Evolutionary conservation across 257 asterid species (phyloP).

Genomic region (Forsythia suspensa): DNA sequence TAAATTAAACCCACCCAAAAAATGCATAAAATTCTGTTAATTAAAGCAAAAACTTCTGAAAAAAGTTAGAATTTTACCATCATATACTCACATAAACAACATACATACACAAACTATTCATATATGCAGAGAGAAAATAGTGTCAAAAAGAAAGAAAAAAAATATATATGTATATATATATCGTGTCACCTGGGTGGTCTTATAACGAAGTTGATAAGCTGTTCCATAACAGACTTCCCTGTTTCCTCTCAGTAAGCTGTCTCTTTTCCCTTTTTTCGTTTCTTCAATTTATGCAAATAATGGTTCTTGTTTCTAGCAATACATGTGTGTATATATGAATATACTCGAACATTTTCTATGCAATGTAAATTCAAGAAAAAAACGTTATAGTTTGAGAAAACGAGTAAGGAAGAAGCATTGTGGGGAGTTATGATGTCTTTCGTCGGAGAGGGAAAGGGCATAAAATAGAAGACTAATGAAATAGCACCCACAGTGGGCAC

Average conservation of each 20-base stretch:
- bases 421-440: too few relatives aligned
- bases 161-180: background rate
- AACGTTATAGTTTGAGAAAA: too few relatives aligned
- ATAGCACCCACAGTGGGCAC: too few relatives aligned
- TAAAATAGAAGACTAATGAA: too few relatives aligned
- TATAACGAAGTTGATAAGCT: constrained; percentile 90
- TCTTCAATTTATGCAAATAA: constrained; percentile 19
- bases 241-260: too few relatives aligned
- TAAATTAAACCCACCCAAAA: constrained; percentile 17
- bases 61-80: constrained; percentile 27
- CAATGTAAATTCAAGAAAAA: too few relatives aligned
- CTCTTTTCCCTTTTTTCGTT: constrained; percentile 17
- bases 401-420: too few relatives aligned
- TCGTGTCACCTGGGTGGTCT: constrained; percentile 85
- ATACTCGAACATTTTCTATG: too few relatives aligned
- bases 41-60: constrained; percentile 20
- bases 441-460: too few relatives aligned
- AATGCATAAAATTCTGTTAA: too few relatives aligned
- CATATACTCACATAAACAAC: background rate
- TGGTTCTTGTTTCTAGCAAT: background rate
- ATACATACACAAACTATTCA: background rate
- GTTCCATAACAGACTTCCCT: too few relatives aligned
- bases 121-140: background rate
- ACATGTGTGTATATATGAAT: too few relatives aligned
- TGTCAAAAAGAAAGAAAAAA: background rate